These are phyloP conservation scores for Lentinula boryana DNA, from an alignment of 768 basidiomycete species.

Conservation along the genomic window DNA sequence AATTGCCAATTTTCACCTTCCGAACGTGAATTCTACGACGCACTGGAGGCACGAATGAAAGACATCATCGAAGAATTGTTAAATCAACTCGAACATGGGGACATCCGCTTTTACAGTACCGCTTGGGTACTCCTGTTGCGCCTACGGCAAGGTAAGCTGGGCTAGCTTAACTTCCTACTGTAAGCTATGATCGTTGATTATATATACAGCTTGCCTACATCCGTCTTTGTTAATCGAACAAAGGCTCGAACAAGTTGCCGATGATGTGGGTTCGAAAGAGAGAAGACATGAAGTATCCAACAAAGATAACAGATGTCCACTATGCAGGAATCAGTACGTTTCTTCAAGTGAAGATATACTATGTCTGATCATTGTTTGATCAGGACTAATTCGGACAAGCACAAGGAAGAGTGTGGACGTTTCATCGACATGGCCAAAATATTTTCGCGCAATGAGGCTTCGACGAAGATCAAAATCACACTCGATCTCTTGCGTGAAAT, in stretches of 20 bases:
- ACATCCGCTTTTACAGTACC: constrained; percentile 51
- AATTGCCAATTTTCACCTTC: constrained; percentile 71
- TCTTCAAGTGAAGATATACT: background rate
- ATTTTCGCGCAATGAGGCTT: constrained; percentile 48
- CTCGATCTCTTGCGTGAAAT: constrained; percentile 66
- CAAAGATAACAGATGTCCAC: constrained; percentile 58
- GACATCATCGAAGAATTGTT: constrained; percentile 64
- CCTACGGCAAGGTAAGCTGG: constrained; percentile 74
- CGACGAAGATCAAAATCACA: constrained; percentile 88
- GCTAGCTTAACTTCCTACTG: background rate
- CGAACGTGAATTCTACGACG: constrained; percentile 76
- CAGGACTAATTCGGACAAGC: background rate
- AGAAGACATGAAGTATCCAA: constrained; percentile 29
- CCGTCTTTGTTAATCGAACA: constrained; percentile 77
- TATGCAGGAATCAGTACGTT: constrained; percentile 68
- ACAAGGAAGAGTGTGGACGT: constrained; percentile 38
- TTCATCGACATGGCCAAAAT: constrained; percentile 55
- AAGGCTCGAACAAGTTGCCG: constrained; percentile 71
- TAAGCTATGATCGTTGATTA: background rate
- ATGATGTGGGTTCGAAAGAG: constrained; percentile 45
- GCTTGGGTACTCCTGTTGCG: constrained; percentile 71
- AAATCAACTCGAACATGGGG: constrained; percentile 26
- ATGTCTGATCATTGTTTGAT: background rate
- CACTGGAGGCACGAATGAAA: constrained; percentile 64
- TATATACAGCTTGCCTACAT: constrained; percentile 76